phyloP scores from a whole-genome alignment of 2,329 filamentous ascomycete genomes.

The Penicillium digitatum region DNA sequence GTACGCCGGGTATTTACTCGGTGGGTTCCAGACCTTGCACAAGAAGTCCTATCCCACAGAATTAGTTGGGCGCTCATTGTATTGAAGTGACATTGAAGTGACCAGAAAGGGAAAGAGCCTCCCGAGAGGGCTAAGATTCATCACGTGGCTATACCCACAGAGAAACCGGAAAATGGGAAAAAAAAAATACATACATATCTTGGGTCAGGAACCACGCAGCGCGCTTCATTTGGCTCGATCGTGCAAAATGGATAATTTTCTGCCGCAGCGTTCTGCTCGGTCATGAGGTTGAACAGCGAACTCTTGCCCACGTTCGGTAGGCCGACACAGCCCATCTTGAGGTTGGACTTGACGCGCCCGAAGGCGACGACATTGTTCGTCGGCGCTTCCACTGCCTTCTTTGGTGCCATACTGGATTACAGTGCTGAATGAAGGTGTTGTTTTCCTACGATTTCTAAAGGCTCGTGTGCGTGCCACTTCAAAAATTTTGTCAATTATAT shows the following conservation, averaged over 20 bases:
- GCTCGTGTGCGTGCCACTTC: background rate
- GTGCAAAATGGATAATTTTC: conserved; percentile 8
- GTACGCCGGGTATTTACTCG: conserved; percentile 4
- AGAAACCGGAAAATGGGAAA: background rate
- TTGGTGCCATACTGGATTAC: background rate
- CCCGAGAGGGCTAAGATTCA: background rate
- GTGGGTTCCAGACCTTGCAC: conserved; percentile 6
- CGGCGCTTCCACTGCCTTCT: background rate
- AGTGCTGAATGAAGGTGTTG: background rate
- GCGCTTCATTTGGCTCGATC: conserved; percentile 8
- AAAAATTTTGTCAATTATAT: background rate
- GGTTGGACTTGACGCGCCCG: conserved; percentile 3
- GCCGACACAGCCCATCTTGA: conserved; percentile 8
- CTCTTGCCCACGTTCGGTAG: conserved; percentile 4
- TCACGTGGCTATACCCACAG: background rate
- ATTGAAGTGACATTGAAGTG: background rate
- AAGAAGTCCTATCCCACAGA: background rate
- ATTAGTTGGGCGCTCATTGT: background rate
- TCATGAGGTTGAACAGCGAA: conserved; percentile 5
- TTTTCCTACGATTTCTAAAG: background rate
- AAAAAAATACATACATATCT: conserved; percentile 6
- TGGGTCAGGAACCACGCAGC: conserved; percentile 2
- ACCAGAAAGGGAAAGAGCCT: background rate
- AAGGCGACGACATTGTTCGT: conserved; percentile 8
- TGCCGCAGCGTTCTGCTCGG: conserved; percentile 3